These are phyloP conservation scores for Acmispon strigosus DNA, from an alignment of 306 rosid species.

Conservation along the genomic window DNA sequence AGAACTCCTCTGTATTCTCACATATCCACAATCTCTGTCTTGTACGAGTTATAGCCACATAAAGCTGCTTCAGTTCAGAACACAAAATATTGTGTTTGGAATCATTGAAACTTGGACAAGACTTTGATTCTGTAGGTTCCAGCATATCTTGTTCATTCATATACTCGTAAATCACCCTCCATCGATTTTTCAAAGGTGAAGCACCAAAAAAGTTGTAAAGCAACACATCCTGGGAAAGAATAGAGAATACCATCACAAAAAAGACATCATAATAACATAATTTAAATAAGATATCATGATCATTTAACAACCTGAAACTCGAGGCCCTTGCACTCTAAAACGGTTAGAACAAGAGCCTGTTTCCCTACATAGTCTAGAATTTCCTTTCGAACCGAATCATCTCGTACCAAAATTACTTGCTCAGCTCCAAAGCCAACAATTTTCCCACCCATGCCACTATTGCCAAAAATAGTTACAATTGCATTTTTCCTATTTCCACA, in stretches of 20 bases:
- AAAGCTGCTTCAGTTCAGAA: constrained; percentile 67
- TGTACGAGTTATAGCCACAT: constrained; percentile 71
- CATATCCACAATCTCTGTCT: constrained; percentile 77
- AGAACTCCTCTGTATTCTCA: constrained; percentile 36
- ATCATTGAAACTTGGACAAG: constrained; percentile 35
- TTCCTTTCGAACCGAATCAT: constrained; percentile 45
- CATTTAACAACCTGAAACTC: constrained; percentile 61
- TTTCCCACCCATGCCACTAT: constrained; percentile 27
- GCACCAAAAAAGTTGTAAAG: constrained; percentile 65
- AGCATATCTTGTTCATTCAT: constrained; percentile 57
- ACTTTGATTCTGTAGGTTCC: constrained; percentile 17
- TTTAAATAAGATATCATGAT: background rate
- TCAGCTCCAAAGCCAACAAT: constrained; percentile 80
- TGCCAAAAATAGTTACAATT: constrained; percentile 60
- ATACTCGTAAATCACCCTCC: constrained; percentile 69
- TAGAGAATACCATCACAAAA: background rate
- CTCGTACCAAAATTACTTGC: constrained; percentile 78
- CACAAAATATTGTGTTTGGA: constrained; percentile 63
- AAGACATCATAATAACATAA: background rate
- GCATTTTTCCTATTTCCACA: constrained; percentile 50
- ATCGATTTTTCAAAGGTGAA: constrained; percentile 47
- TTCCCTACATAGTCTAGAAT: constrained; percentile 47
- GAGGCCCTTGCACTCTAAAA: constrained; percentile 82
- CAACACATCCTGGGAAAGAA: constrained; percentile 52
- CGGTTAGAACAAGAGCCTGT: constrained; percentile 70